phyloP scores from a whole-genome alignment of 306 rosid genomes.

The Abrus precatorius region DNA sequence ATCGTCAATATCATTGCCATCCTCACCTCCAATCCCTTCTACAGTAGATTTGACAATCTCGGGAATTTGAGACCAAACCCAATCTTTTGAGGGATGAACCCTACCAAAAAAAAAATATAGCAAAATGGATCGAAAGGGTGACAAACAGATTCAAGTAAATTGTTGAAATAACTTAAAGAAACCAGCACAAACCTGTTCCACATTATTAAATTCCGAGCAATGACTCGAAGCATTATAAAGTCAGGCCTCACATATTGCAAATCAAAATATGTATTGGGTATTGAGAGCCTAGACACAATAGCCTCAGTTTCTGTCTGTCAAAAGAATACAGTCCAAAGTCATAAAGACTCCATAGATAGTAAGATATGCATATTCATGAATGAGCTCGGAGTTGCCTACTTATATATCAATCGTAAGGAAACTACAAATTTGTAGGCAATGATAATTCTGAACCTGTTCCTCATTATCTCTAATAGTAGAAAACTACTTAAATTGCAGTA shows the following conservation, averaged over 20 bases:
- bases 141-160: slow-evolving; percentile 43
- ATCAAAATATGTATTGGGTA: slow-evolving; percentile 86
- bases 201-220: slow-evolving; percentile 94
- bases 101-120: slow-evolving; percentile 54
- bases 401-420: slow-evolving; percentile 10
- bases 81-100: slow-evolving; percentile 89
- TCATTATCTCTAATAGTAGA: slow-evolving; percentile 9
- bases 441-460: slow-evolving; percentile 27
- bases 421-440: slow-evolving; percentile 36
- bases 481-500: slow-evolving; percentile 42
- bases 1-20: slow-evolving; percentile 72
- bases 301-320: slow-evolving; percentile 90
- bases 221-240: slow-evolving; percentile 96
- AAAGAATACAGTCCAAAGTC: slow-evolving; percentile 49
- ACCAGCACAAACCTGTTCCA: slow-evolving; percentile 85
- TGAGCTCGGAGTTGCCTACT: slow-evolving; percentile 12
- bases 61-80: slow-evolving; percentile 95
- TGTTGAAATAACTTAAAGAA: slow-evolving; percentile 38
- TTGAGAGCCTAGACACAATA: slow-evolving; percentile 83
- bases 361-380: slow-evolving; percentile 29
- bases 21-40: slow-evolving; percentile 68
- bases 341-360: slow-evolving; percentile 43
- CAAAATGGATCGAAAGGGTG: slow-evolving; percentile 47
- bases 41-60: slow-evolving; percentile 74
- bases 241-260: slow-evolving; percentile 98